Conservation (phyloP, 805 yeast species). For the Clavispora fructus region DNA sequence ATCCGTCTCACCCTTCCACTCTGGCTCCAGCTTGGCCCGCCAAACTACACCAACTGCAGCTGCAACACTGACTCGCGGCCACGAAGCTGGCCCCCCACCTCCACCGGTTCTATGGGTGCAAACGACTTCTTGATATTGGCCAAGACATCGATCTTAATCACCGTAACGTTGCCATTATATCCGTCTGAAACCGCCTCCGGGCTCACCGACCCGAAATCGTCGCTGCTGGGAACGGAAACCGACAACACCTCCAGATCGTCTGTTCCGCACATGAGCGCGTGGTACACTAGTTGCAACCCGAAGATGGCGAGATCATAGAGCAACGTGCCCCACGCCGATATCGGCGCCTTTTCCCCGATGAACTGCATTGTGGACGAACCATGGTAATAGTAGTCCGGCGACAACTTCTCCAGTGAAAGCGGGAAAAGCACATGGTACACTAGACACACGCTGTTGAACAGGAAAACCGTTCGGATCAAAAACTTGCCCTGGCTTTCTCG, state of each 20-base stretch:
- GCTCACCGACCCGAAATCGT: slow-evolving; percentile 11
- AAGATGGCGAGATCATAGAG: slow-evolving; percentile 22
- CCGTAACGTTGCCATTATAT: slow-evolving; percentile 32
- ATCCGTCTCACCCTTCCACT: background rate
- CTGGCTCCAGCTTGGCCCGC: background rate
- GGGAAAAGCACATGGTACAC: slow-evolving; percentile 26
- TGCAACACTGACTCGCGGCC: background rate
- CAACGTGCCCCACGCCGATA: slow-evolving; percentile 20
- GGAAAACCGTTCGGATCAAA: slow-evolving; percentile 23
- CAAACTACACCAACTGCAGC: background rate
- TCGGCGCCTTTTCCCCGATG: slow-evolving; percentile 34
- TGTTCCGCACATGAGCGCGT: slow-evolving; percentile 27
- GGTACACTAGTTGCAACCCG: slow-evolving; percentile 26
- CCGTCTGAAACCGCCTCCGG: slow-evolving; percentile 29
- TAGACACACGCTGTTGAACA: slow-evolving; percentile 19
- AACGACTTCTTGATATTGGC: slow-evolving; percentile 5
- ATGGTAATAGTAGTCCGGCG: slow-evolving; percentile 19
- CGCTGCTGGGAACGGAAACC: slow-evolving; percentile 5
- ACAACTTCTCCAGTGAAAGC: slow-evolving; percentile 11
- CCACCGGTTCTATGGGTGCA: background rate
- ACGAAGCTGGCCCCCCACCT: background rate
- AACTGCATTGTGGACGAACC: slow-evolving; percentile 35
- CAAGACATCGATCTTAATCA: slow-evolving; percentile 23
- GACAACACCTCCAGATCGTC: slow-evolving; percentile 27
- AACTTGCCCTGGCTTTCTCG: slow-evolving; percentile 16